Evolutionary conservation across 2,329 filamentous ascomycete species (phyloP).

Genomic region (Stachybotrys chartarum): DNA sequence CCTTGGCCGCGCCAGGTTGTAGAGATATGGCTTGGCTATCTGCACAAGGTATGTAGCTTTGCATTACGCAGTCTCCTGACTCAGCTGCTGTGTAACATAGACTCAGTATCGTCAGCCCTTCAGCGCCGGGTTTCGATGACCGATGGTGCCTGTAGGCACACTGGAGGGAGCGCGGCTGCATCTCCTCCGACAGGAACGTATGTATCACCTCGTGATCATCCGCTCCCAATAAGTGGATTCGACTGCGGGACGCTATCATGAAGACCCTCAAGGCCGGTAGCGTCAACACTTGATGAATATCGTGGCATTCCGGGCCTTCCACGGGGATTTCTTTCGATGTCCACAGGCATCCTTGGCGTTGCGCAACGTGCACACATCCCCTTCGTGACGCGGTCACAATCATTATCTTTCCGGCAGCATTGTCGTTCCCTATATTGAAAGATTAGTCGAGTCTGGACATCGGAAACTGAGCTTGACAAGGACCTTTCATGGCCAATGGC

Average conservation of each 20-base stretch:
- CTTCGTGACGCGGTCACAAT: conserved; percentile 40
- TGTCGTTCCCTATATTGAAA: conserved; percentile 3
- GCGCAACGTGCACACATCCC: conserved; percentile 42
- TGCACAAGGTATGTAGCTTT: conserved; percentile 50
- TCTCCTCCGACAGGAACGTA: conserved; percentile 51
- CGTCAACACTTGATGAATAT: conserved; percentile 46
- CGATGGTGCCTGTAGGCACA: conserved; percentile 43
- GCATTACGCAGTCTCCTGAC: conserved; percentile 55
- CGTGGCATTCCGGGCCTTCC: conserved; percentile 38
- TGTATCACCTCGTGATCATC: conserved; percentile 42
- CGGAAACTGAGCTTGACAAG: background rate
- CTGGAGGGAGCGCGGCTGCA: conserved; percentile 52
- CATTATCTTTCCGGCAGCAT: conserved; percentile 8
- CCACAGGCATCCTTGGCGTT: conserved; percentile 38
- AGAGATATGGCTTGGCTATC: conserved; percentile 52
- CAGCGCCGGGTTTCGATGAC: conserved; percentile 42
- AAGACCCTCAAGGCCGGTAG: conserved; percentile 52
- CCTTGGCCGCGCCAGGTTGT: conserved; percentile 27
- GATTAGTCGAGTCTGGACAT: background rate
- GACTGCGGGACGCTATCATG: conserved; percentile 48
- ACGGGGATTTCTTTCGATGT: conserved; percentile 35
- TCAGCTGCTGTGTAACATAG: conserved; percentile 55
- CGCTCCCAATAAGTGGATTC: conserved; percentile 51
- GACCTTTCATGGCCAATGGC: conserved; percentile 37
- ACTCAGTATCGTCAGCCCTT: conserved; percentile 55